phyloP scores from a whole-genome alignment of 306 rosid species.

The Prunus padus region DNA sequence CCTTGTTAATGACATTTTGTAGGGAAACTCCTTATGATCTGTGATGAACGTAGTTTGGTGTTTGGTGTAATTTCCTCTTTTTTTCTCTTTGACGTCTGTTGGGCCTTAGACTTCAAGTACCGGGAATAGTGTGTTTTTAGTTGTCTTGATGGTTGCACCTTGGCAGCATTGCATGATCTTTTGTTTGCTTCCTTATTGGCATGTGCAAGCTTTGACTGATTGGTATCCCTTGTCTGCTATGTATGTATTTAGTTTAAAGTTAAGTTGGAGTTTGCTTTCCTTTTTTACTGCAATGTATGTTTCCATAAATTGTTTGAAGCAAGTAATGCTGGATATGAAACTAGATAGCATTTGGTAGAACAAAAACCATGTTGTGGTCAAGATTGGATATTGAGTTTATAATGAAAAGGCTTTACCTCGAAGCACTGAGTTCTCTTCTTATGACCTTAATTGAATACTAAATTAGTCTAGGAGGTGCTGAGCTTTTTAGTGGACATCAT shows the following conservation, averaged over 20 bases:
- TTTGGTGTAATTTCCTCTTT: background rate
- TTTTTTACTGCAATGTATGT: background rate
- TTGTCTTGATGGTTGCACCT: background rate
- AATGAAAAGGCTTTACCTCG: background rate
- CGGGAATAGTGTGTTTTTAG: background rate
- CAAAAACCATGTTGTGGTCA: background rate
- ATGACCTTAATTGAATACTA: background rate
- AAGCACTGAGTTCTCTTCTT: background rate
- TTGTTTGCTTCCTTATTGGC: background rate
- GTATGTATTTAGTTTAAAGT: background rate
- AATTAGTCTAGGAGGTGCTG: background rate
- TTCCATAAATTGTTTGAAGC: background rate
- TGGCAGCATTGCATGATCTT: background rate
- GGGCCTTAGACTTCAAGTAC: background rate
- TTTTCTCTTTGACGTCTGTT: background rate
- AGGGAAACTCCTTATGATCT: background rate
- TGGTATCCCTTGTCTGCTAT: background rate
- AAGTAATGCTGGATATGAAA: background rate
- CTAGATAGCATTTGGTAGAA: background rate
- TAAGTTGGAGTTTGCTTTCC: background rate
- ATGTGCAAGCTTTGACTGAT: background rate
- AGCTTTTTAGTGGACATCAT: background rate
- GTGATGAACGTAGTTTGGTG: constrained; percentile 5
- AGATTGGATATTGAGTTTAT: background rate
- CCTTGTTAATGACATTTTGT: background rate